Evolutionary conservation across 768 basidiomycete genomes (phyloP).

Genomic region (Imleria badia): DNA sequence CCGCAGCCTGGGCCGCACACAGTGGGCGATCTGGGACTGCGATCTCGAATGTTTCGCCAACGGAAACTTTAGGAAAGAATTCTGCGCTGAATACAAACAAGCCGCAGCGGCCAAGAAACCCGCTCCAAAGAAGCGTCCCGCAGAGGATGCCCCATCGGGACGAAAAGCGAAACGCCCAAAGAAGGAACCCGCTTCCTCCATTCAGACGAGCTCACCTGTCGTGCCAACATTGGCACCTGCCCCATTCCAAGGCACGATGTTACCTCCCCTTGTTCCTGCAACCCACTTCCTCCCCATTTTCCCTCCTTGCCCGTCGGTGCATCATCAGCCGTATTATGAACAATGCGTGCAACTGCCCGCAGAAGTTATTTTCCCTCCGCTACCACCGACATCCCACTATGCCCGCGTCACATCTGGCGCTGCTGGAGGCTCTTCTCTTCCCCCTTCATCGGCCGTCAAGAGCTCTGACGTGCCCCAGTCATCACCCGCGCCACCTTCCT

Average conservation of each 20-base stretch:
- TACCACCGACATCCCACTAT: conserved; percentile 53
- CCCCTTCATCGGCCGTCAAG: conserved; percentile 25
- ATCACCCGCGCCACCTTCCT: conserved; percentile 34
- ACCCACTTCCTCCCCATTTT: conserved; percentile 41
- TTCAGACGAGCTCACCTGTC: conserved; percentile 25
- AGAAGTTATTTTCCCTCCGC: conserved; percentile 72
- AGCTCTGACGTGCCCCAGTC: conserved; percentile 24
- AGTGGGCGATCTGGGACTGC: conserved; percentile 86
- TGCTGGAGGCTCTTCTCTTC: conserved; percentile 15
- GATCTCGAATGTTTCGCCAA: conserved; percentile 81
- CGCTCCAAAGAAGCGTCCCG: conserved; percentile 38
- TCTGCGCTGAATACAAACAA: conserved; percentile 41
- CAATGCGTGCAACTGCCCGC: conserved; percentile 54
- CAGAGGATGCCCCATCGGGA: conserved; percentile 36
- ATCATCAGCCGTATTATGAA: conserved; percentile 76
- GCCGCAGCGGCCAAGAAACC: conserved; percentile 28
- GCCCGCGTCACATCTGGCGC: conserved; percentile 29
- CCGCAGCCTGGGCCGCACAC: conserved; percentile 73
- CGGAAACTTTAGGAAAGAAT: conserved; percentile 75
- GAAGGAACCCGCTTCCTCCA: conserved; percentile 32
- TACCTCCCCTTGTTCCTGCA: conserved; percentile 23
- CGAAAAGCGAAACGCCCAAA: conserved; percentile 50
- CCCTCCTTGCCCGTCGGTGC: conserved; percentile 54
- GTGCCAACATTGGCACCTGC: conserved; percentile 20
- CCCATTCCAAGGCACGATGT: conserved; percentile 13